Conservation (phyloP, 2,329 filamentous ascomycete species). For the Fusarium fracticaudum region DNA sequence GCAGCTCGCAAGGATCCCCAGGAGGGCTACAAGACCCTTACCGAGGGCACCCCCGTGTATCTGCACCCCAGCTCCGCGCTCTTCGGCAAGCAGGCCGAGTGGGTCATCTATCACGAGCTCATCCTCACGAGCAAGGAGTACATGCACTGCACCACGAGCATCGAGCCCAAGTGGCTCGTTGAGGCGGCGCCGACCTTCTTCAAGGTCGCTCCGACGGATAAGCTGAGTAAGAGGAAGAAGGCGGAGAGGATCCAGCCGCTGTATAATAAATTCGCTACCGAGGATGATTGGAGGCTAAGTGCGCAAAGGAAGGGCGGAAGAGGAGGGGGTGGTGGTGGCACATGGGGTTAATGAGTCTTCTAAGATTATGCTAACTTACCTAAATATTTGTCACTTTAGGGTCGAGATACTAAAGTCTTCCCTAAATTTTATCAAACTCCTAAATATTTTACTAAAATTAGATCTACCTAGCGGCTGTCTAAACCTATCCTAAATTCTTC, state of each 20-base stretch:
- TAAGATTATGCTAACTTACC: background rate
- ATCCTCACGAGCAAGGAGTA: constrained; percentile 97
- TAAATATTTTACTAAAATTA: background rate
- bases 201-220: constrained; percentile 91
- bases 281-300: constrained; percentile 94
- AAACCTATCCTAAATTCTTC: background rate
- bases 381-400: background rate
- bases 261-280: constrained; percentile 90
- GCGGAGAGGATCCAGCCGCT: constrained; percentile 94
- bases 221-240: constrained; percentile 89
- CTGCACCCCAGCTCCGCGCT: constrained; percentile 91
- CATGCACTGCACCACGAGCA: constrained; percentile 93
- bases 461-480: rapidly evolving
- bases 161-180: constrained; percentile 94
- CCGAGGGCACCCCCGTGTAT: constrained; percentile 93
- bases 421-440: background rate
- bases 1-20: constrained; percentile 93
- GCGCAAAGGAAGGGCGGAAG: constrained; percentile 87
- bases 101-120: constrained; percentile 92
- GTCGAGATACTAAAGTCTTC: background rate
- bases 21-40: constrained; percentile 97
- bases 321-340: constrained; percentile 86
- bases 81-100: constrained; percentile 95
- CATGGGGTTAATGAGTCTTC: constrained; percentile 72
- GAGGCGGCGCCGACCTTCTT: constrained; percentile 99